Percentiles rank a stretch among this genome's conserved stretches.
These are phyloP conservation scores for Pisolithus albus DNA, from an alignment of 768 basidiomycete genomes.

Conservation along the genomic window DNA sequence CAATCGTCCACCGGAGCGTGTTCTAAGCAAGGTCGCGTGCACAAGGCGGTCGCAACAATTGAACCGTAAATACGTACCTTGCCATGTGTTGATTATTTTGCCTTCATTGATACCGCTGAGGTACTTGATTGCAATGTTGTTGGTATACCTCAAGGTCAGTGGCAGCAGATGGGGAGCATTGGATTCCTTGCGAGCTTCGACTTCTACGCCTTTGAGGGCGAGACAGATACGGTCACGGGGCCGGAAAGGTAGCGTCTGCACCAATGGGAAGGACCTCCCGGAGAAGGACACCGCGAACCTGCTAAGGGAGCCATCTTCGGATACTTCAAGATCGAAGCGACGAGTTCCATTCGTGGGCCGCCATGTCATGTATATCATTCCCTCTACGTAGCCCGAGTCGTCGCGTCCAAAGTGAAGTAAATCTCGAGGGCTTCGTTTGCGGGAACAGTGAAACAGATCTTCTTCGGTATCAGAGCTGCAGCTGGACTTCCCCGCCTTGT, in stretches of 20 bases:
- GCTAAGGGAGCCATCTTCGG: constrained; percentile 10
- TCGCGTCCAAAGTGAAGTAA: constrained; percentile 26
- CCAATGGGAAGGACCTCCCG: constrained; percentile 25
- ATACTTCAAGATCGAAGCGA: constrained; percentile 26
- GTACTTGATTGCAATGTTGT: constrained; percentile 39
- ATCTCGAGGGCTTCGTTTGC: constrained; percentile 26
- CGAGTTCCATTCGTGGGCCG: constrained; percentile 21
- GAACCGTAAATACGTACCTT: constrained; percentile 18
- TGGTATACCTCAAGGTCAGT: constrained; percentile 35
- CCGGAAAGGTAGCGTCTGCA: constrained; percentile 33
- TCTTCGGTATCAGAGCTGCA: constrained; percentile 2
- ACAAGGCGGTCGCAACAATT: neutral
- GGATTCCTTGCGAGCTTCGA: constrained; percentile 25
- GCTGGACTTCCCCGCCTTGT: neutral
- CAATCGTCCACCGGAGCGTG: constrained; percentile 17
- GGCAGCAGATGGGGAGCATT: constrained; percentile 31
- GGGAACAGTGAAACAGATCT: constrained; percentile 18
- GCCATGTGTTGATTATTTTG: constrained; percentile 35
- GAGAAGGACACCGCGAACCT: constrained; percentile 36
- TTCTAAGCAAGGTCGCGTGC: constrained; percentile 4
- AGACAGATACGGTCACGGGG: constrained; percentile 39
- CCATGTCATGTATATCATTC: constrained; percentile 43
- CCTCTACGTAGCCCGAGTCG: constrained; percentile 35
- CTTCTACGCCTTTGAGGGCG: constrained; percentile 38
- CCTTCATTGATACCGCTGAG: constrained; percentile 22